Percentiles rank a stretch among this genome's conserved stretches.
Evolutionary conservation across 768 basidiomycete genomes (phyloP).

Genomic region (Rubroboletus satanas): DNA sequence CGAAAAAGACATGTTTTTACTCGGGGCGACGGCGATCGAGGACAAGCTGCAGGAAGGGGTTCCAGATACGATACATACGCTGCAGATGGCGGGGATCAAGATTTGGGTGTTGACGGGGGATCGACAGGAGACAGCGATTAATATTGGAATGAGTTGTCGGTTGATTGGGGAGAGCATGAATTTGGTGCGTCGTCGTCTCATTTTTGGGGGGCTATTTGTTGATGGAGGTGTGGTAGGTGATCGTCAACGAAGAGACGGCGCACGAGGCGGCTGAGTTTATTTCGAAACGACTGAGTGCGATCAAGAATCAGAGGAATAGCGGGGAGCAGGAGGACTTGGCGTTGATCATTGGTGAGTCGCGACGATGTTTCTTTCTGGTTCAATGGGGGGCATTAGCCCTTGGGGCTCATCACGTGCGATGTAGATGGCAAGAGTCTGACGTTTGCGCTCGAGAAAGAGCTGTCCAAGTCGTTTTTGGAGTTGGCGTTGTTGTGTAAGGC

Average conservation of each 20-base stretch:
- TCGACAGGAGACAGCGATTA: constrained; percentile 98
- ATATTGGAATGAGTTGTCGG: constrained; percentile 96
- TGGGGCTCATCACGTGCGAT: neutral
- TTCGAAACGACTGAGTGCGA: constrained; percentile 82
- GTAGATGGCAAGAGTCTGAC: constrained; percentile 92
- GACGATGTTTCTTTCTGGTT: neutral
- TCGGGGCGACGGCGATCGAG: constrained; percentile 97
- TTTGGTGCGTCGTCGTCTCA: constrained; percentile 41
- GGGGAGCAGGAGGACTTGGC: constrained; percentile 96
- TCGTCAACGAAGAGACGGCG: constrained; percentile 86
- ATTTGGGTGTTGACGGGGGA: constrained; percentile 99
- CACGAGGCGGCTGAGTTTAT: constrained; percentile 83
- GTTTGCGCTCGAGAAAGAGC: constrained; percentile 89
- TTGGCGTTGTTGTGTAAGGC: constrained; percentile 98
- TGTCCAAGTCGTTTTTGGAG: constrained; percentile 88
- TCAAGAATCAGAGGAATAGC: constrained; percentile 86
- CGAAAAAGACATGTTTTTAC: constrained; percentile 86
- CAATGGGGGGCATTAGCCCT: too few species aligned
- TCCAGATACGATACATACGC: constrained; percentile 94
- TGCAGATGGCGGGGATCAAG: constrained; percentile 99
- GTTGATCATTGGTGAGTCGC: constrained; percentile 78
- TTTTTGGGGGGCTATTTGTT: neutral
- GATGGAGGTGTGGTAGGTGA: constrained; percentile 35
- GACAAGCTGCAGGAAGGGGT: constrained; percentile 99
- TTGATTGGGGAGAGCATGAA: constrained; percentile 99